Evolutionary conservation across 108 stramenopile genomes (phyloP).

Genomic region (Pelagomonas calceolata): DNA sequence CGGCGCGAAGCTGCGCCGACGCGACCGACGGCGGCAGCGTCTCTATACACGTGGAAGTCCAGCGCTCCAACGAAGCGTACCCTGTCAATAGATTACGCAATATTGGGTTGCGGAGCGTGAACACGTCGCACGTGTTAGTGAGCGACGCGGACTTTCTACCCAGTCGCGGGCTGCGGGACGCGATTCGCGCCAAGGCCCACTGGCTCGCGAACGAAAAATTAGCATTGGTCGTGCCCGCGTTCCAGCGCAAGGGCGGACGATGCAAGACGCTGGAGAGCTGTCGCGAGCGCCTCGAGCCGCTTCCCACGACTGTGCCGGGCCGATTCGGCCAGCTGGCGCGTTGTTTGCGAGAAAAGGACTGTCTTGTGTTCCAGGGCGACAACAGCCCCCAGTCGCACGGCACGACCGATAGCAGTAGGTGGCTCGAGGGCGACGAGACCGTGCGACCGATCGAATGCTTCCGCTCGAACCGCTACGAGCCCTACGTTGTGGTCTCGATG

Average conservation of each 20-base stretch:
- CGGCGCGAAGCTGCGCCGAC: background rate
- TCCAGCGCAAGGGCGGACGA: background rate
- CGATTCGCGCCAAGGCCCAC: background rate
- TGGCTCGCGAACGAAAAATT: background rate
- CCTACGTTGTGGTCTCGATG: constrained; percentile 23
- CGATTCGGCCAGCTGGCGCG: too few species aligned
- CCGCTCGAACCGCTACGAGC: constrained; percentile 21
- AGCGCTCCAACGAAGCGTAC: background rate
- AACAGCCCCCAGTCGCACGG: background rate
- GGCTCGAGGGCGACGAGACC: background rate
- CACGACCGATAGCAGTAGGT: background rate
- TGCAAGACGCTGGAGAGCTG: background rate
- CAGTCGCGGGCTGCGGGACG: background rate
- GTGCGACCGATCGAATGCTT: background rate
- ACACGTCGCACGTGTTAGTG: constrained; percentile 28
- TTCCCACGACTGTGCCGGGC: too few species aligned
- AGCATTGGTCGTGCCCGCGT: constrained; percentile 7
- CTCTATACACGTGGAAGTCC: background rate
- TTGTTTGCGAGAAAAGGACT: background rate
- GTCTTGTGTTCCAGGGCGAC: background rate
- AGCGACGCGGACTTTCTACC: constrained; percentile 9
- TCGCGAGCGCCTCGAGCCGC: too few species aligned
- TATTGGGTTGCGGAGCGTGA: constrained; percentile 18
- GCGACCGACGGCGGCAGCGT: background rate
- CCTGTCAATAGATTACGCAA: constrained; percentile 28